Evolutionary conservation across 306 rosid genomes (phyloP).

Genomic region (Vigna radiata): DNA sequence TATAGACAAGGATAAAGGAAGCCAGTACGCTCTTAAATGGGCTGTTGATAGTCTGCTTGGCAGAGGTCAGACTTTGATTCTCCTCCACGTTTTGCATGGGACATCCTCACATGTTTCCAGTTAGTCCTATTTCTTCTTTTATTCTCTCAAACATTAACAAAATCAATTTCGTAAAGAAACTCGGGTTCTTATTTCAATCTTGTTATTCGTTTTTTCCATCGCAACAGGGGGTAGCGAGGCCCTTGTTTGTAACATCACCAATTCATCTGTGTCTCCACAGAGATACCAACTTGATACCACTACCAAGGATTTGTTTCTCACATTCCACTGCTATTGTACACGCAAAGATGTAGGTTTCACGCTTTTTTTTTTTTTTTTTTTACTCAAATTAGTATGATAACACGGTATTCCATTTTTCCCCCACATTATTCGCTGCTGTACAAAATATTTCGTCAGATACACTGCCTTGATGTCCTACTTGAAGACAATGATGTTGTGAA

Average conservation of each 20-base stretch:
- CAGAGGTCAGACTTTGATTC: constrained; percentile 73
- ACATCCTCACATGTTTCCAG: constrained; percentile 34
- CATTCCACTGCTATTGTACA: constrained; percentile 92
- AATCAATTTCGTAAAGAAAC: too few species aligned
- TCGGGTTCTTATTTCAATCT: neutral
- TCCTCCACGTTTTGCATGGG: constrained; percentile 71
- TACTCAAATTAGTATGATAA: neutral
- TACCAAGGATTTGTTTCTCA: constrained; percentile 67
- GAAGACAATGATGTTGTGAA: constrained; percentile 82
- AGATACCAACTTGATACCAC: constrained; percentile 61
- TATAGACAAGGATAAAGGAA: constrained; percentile 85
- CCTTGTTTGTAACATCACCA: constrained; percentile 55
- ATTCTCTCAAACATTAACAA: too few species aligned
- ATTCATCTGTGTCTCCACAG: constrained; percentile 53
- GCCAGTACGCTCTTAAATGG: constrained; percentile 86
- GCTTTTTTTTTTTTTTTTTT: neutral
- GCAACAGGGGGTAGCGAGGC: constrained; percentile 59
- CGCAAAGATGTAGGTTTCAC: constrained; percentile 69
- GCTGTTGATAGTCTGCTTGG: constrained; percentile 74
- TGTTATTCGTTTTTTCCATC: neutral
- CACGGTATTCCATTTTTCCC: neutral
- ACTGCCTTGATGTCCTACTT: constrained; percentile 83
- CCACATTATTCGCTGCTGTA: neutral
- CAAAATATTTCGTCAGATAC: constrained; percentile 57
- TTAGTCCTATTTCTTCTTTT: neutral